These are phyloP conservation scores for Passiflora organensis DNA, from an alignment of 345 rosid species.

Conservation along the genomic window DNA sequence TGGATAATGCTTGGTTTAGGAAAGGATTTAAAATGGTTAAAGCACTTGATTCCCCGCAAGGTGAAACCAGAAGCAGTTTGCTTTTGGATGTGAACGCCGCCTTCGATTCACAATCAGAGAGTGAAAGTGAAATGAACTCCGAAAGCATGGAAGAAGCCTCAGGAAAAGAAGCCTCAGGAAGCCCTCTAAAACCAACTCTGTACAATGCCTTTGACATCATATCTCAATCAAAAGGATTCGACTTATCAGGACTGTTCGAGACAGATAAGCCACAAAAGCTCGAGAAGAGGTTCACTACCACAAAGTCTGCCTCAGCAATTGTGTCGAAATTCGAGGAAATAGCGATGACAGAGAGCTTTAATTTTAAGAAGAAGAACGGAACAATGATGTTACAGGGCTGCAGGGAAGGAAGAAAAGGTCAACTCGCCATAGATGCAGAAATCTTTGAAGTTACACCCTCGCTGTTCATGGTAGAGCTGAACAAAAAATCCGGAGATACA, in stretches of 20 bases:
- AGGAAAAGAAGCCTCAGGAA: too few relatives aligned
- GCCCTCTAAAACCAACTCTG: conserved; percentile 30
- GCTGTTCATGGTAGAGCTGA: conserved; percentile 67
- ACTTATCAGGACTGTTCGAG: conserved; percentile 74
- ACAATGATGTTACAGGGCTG: conserved; percentile 52
- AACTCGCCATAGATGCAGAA: conserved; percentile 62
- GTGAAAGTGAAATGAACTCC: not conserved
- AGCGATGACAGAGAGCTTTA: conserved; percentile 50
- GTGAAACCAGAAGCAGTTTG: conserved; percentile 18
- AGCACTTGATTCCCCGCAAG: conserved; percentile 31
- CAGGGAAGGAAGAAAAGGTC: conserved; percentile 81
- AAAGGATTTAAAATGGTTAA: conserved; percentile 54
- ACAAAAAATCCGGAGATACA: conserved; percentile 72
- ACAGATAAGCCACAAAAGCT: conserved; percentile 25
- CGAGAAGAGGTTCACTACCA: conserved; percentile 51
- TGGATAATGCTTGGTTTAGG: conserved; percentile 63
- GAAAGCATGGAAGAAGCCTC: not conserved
- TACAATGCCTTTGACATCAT: conserved; percentile 83
- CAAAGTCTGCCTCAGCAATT: conserved; percentile 49
- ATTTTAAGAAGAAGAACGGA: conserved; percentile 45
- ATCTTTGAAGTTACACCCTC: conserved; percentile 70
- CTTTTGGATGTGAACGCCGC: conserved; percentile 41
- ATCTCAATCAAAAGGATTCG: conserved; percentile 67
- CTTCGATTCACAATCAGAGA: conserved; percentile 22
- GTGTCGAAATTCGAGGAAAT: conserved; percentile 70